phyloP scores from a whole-genome alignment of 2,329 filamentous ascomycete genomes.

The Cladosporium cucumerinum region DNA sequence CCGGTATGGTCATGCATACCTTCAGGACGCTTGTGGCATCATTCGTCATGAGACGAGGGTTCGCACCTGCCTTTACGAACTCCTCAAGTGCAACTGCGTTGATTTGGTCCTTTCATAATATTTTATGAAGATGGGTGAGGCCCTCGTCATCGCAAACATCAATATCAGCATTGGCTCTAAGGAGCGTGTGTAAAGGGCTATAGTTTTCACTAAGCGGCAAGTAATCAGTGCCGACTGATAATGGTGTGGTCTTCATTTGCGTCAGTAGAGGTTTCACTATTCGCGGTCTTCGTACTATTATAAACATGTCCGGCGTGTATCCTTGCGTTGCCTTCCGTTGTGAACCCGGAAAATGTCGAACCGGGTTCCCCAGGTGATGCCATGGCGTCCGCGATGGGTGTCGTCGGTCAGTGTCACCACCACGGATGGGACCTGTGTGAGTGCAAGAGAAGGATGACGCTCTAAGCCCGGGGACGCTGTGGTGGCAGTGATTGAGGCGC shows the following conservation, averaged over 20 bases:
- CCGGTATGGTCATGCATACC: neutral
- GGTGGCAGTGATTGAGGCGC: neutral
- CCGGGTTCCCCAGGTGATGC: neutral
- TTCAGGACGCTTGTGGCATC: neutral
- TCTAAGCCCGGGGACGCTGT: neutral
- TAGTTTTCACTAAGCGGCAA: neutral
- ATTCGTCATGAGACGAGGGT: neutral
- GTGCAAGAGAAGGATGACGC: neutral
- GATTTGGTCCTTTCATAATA: neutral
- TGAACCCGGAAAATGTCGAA: neutral
- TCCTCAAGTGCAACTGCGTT: neutral
- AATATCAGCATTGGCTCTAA: neutral
- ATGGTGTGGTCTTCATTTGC: slow-evolving; percentile 13
- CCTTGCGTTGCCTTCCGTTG: neutral
- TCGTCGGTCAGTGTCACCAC: neutral
- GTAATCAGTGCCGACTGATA: neutral
- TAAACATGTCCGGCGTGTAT: neutral
- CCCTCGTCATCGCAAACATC: neutral
- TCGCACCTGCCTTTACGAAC: neutral
- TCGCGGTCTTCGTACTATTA: neutral
- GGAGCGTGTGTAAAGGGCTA: neutral
- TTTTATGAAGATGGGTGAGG: neutral
- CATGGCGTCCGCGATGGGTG: neutral
- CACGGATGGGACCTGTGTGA: neutral
- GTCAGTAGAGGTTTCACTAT: neutral